phyloP scores from a whole-genome alignment of 148 eudicot species.

The Polygonum maritimum region DNA sequence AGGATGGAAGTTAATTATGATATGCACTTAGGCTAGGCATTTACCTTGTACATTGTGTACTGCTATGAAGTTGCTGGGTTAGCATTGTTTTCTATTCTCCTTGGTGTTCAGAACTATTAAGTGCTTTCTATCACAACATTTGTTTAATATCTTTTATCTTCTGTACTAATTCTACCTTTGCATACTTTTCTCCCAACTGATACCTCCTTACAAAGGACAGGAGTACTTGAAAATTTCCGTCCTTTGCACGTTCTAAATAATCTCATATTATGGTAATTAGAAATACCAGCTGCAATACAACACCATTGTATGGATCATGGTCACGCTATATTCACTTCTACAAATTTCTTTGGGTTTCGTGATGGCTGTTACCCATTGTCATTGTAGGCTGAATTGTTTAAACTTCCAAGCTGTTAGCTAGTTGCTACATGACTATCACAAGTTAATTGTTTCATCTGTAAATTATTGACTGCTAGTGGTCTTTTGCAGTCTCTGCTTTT shows the following conservation, averaged over 20 bases:
- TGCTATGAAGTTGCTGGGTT: background rate
- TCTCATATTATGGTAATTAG: background rate
- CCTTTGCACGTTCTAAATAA: background rate
- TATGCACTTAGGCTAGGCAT: background rate
- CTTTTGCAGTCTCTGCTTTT: slow-evolving; percentile 62
- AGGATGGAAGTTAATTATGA: background rate
- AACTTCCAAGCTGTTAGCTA: background rate
- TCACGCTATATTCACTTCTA: background rate
- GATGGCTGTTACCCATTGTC: background rate
- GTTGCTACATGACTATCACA: background rate
- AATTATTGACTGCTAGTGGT: background rate
- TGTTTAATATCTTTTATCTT: background rate
- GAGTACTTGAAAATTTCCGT: background rate
- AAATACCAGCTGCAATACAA: background rate
- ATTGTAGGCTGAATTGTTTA: background rate
- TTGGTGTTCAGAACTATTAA: background rate
- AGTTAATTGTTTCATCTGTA: background rate
- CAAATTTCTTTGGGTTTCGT: background rate
- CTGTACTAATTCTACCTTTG: background rate
- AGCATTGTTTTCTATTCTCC: background rate
- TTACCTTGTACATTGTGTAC: background rate
- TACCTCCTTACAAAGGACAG: background rate
- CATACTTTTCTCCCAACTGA: background rate
- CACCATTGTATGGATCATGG: background rate
- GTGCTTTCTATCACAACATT: background rate